Evolutionary conservation across 2,329 filamentous ascomycete species (phyloP).

Genomic region (Plectosphaerella plurivora): DNA sequence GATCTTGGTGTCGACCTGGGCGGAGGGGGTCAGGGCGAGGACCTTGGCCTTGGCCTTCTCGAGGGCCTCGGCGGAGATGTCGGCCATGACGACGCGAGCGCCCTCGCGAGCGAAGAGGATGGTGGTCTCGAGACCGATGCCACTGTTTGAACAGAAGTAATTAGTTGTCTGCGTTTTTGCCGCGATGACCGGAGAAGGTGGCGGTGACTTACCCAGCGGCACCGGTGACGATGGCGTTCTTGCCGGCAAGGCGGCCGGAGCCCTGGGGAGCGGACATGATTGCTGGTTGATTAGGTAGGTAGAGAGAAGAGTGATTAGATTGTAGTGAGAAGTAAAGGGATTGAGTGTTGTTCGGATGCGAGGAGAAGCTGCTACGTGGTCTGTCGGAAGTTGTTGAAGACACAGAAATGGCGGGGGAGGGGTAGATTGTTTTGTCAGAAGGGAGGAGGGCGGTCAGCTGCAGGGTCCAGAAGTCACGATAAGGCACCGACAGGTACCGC

Average conservation of each 20-base stretch:
- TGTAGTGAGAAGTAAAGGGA: too few relatives aligned
- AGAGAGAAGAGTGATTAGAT: too few relatives aligned
- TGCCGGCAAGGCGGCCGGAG: conserved; percentile 50
- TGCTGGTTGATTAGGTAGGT: background rate
- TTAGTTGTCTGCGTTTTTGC: background rate
- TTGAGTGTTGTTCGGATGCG: too few relatives aligned
- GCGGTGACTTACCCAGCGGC: conserved; percentile 69
- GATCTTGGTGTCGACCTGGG: conserved; percentile 38
- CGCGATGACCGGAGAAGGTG: background rate
- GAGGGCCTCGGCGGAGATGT: conserved; percentile 75
- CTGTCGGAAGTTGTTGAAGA: background rate
- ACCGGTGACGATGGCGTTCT: conserved; percentile 73
- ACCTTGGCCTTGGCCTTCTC: conserved; percentile 73
- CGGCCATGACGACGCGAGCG: conserved; percentile 78
- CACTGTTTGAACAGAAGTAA: conserved; percentile 45
- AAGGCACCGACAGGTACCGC: background rate
- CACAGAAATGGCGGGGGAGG: background rate
- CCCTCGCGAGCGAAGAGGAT: conserved; percentile 90
- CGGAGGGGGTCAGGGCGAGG: conserved; percentile 63
- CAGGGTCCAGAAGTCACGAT: background rate
- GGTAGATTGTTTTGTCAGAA: background rate
- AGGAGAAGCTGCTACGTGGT: background rate
- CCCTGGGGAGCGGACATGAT: conserved; percentile 19
- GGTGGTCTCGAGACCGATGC: conserved; percentile 87
- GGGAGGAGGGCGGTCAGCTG: background rate